Evolutionary conservation across 148 eudicot species (phyloP).

Genomic region (Rhododendron vialii): DNA sequence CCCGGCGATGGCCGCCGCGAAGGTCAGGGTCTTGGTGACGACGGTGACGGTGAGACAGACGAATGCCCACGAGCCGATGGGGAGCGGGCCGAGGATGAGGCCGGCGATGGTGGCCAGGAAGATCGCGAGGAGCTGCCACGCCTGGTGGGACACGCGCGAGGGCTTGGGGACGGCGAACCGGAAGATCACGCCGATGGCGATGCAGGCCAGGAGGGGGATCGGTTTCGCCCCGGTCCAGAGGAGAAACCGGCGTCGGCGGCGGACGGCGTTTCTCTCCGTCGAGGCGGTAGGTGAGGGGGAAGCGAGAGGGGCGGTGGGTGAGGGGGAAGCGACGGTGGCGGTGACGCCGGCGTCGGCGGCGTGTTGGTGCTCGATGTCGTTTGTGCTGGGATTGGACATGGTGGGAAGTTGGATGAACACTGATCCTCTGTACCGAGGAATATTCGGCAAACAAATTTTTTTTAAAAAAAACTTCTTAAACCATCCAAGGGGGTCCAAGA

Average conservation of each 20-base stretch:
- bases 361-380: not conserved
- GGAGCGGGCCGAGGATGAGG: constrained; percentile 63
- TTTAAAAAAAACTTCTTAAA: too few relatives aligned
- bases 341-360: not conserved
- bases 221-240: constrained; percentile 33
- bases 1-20: constrained; percentile 62
- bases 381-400: not conserved
- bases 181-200: constrained; percentile 32
- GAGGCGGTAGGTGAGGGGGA: too few relatives aligned
- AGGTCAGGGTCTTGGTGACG: constrained; percentile 50
- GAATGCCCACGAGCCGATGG: constrained; percentile 90
- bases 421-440: too few relatives aligned
- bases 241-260: not conserved
- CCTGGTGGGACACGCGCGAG: constrained; percentile 46
- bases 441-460: too few relatives aligned
- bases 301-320: not conserved
- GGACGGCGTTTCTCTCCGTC: not conserved
- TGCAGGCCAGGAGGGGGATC: constrained; percentile 25
- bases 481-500: too few relatives aligned
- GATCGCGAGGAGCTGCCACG: constrained; percentile 77
- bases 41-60: constrained; percentile 49
- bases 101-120: constrained; percentile 81
- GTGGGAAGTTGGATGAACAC: not conserved
- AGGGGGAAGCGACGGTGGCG: not conserved
- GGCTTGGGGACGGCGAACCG: constrained; percentile 72